Evolutionary conservation across 1,139 yeast species (phyloP).

Genomic region (Geotrichum citri-aurantii): DNA sequence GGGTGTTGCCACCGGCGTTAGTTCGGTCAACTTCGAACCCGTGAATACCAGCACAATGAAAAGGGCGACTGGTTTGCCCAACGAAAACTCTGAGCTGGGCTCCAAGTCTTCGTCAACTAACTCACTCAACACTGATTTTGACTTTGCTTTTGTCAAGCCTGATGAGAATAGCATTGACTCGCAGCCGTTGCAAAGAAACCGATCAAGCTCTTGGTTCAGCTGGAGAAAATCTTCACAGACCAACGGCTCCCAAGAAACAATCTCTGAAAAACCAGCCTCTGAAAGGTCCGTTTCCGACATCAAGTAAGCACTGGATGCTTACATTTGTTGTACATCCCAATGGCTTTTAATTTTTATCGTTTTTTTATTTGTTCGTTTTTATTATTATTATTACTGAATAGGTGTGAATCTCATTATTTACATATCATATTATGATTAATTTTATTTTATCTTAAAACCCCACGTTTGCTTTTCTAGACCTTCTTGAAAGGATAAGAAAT

Average conservation of each 20-base stretch:
- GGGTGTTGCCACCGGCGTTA: not conserved
- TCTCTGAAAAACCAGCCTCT: not conserved
- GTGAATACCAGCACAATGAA: constrained; percentile 14
- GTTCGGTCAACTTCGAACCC: not conserved
- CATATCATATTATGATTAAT: not conserved
- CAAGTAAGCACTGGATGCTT: not conserved
- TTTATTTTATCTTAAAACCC: not conserved
- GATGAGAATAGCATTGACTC: constrained; percentile 21
- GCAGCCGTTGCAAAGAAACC: not conserved
- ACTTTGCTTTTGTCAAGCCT: constrained; percentile 27
- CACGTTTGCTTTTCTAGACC: constrained; percentile 1
- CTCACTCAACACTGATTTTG: constrained; percentile 19
- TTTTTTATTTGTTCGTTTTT: not conserved
- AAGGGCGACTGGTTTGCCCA: constrained; percentile 6
- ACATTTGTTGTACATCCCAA: not conserved
- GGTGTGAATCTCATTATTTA: not conserved
- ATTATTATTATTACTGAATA: not conserved
- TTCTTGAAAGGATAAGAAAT: constrained; percentile 69
- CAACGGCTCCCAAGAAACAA: not conserved
- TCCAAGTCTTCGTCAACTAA: constrained; percentile 9
- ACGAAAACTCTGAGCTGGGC: constrained; percentile 21
- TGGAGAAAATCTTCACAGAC: not conserved
- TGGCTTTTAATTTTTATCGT: too few species aligned
- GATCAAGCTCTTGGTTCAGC: not conserved
- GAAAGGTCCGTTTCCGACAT: not conserved